Evolutionary conservation across 2,329 filamentous ascomycete species (phyloP).

Genomic region (Venturia nashicola): DNA sequence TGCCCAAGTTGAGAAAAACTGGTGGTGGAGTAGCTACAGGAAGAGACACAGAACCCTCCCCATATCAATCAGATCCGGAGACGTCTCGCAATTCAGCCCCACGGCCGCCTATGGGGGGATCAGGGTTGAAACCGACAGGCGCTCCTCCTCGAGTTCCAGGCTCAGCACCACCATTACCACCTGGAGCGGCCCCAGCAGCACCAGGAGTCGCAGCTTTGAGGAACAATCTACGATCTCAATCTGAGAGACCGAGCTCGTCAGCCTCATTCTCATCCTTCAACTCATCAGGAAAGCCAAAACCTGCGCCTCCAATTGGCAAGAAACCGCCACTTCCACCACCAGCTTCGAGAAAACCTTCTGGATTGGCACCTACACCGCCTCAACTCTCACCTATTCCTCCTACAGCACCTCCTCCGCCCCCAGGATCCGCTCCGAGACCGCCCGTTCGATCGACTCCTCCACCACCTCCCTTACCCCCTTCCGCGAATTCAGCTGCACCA

Average conservation of each 20-base stretch:
- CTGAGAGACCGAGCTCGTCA: slow-evolving; percentile 36
- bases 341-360: slow-evolving; percentile 44
- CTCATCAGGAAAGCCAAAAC: slow-evolving; percentile 43
- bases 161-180: slow-evolving; percentile 34
- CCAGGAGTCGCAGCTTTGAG: slow-evolving; percentile 41
- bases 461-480: slow-evolving; percentile 30
- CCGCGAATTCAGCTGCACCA: slow-evolving; percentile 22
- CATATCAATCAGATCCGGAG: slow-evolving; percentile 75
- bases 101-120: slow-evolving; percentile 39
- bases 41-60: slow-evolving; percentile 50
- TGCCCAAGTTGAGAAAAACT: slow-evolving; percentile 86
- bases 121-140: slow-evolving; percentile 35
- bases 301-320: slow-evolving; percentile 62
- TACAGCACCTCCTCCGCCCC: slow-evolving; percentile 29
- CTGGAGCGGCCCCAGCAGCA: slow-evolving; percentile 37
- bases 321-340: slow-evolving; percentile 52
- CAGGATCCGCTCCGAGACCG: slow-evolving; percentile 18
- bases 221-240: slow-evolving; percentile 36
- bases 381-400: slow-evolving; percentile 29
- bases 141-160: slow-evolving; percentile 35
- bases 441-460: slow-evolving; percentile 24
- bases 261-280: slow-evolving; percentile 46
- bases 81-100: slow-evolving; percentile 38
- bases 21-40: slow-evolving; percentile 54
- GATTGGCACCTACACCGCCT: slow-evolving; percentile 25